These are phyloP conservation scores for Aspergillus ellipticus DNA, from an alignment of 495 filamentous ascomycete genomes.

Conservation along the genomic window DNA sequence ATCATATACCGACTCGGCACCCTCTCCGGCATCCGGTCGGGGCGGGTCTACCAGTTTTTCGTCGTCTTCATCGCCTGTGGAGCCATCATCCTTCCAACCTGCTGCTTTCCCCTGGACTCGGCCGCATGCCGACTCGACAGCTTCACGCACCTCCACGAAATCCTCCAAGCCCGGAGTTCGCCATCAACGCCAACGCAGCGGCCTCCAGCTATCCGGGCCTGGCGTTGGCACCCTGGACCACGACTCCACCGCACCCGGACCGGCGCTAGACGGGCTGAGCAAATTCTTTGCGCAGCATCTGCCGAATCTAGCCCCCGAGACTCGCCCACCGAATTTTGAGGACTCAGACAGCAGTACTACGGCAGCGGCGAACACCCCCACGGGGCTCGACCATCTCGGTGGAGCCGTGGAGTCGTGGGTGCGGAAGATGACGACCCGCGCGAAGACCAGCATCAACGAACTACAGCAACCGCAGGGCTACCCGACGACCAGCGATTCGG, in stretches of 20 bases:
- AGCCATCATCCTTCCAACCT: conserved; percentile 23
- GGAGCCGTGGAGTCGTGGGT: conserved; percentile 87
- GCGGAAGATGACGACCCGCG: conserved; percentile 63
- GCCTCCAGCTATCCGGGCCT: conserved; percentile 61
- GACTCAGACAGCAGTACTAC: conserved; percentile 46
- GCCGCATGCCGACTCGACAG: conserved; percentile 19
- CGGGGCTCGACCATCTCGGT: conserved; percentile 74
- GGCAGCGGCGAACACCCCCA: conserved; percentile 44
- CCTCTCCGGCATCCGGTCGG: conserved; percentile 30
- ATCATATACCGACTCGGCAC: conserved; percentile 44
- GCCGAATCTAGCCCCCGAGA: conserved; percentile 58
- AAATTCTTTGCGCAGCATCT: conserved; percentile 73
- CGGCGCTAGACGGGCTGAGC: conserved; percentile 76
- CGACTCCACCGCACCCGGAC: conserved; percentile 67
- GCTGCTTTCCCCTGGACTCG: conserved; percentile 16
- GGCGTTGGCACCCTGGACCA: conserved; percentile 78
- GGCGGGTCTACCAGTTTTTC: conserved; percentile 28
- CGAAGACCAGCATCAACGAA: conserved; percentile 39
- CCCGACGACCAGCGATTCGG: conserved; percentile 26
- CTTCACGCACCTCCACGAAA: conserved; percentile 13
- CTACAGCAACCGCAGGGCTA: conserved; percentile 36
- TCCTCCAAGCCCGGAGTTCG: conserved; percentile 19
- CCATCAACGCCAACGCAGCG: conserved; percentile 42
- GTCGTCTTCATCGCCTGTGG: conserved; percentile 28
- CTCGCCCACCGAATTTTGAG: conserved; percentile 23